Evolutionary conservation across 768 basidiomycete species (phyloP).

Genomic region (Pulveroboletus ravenelii): DNA sequence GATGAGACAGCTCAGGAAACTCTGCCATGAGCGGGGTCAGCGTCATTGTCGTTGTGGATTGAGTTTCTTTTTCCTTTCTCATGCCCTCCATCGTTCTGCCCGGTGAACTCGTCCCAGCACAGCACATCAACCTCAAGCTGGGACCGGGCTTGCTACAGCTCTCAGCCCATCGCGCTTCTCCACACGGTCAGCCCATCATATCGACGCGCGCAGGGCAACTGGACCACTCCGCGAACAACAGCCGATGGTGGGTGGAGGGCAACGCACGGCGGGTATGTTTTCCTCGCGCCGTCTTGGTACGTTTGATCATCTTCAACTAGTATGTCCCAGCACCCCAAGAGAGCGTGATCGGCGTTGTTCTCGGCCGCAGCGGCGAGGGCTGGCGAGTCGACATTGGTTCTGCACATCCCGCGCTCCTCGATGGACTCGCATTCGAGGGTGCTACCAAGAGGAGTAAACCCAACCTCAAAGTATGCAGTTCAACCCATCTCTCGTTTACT

Average conservation of each 20-base stretch:
- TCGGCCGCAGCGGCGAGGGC: conserved; percentile 78
- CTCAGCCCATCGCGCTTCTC: conserved; percentile 27
- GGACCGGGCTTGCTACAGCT: conserved; percentile 76
- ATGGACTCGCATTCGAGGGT: conserved; percentile 91
- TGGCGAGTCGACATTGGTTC: conserved; percentile 93
- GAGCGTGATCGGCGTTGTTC: conserved; percentile 79
- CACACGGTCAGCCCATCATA: conserved; percentile 28
- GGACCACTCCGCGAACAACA: conserved; percentile 64
- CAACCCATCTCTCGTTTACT: neutral
- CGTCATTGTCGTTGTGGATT: conserved; percentile 19
- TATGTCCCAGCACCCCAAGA: conserved; percentile 91
- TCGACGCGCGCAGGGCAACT: conserved; percentile 70
- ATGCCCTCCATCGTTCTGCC: conserved; percentile 67
- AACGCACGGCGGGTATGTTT: conserved; percentile 74
- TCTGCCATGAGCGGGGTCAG: conserved; percentile 49
- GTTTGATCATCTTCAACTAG: conserved; percentile 36
- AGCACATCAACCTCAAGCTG: conserved; percentile 77
- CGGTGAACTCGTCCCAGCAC: conserved; percentile 71
- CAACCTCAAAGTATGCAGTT: conserved; percentile 69
- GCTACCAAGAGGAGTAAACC: conserved; percentile 94
- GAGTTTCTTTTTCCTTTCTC: conserved; percentile 10
- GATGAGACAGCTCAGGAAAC: conserved; percentile 67
- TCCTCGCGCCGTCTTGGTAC: neutral
- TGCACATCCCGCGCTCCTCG: conserved; percentile 79
- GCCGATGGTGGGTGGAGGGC: conserved; percentile 86